Evolutionary conservation across 2,329 filamentous ascomycete species (phyloP).

Genomic region (Ceratocystis diversiconidia): DNA sequence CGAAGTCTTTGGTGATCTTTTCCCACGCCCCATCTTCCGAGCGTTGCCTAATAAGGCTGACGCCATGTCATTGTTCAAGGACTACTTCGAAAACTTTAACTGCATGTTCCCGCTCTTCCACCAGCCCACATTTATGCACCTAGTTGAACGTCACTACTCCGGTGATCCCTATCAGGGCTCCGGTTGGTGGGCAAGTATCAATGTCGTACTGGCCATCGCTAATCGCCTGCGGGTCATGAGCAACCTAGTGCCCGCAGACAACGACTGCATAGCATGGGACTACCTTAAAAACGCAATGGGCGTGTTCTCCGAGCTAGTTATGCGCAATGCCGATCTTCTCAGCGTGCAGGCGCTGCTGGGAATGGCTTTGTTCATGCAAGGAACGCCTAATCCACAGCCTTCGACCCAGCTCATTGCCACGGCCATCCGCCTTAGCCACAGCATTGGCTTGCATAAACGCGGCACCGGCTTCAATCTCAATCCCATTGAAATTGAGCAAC

Average conservation of each 20-base stretch:
- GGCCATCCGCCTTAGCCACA: constrained; percentile 80
- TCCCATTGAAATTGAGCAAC: constrained; percentile 84
- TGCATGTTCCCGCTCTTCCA: constrained; percentile 97
- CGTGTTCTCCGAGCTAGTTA: constrained; percentile 79
- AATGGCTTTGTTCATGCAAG: constrained; percentile 89
- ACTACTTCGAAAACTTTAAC: constrained; percentile 98
- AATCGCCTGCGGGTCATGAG: constrained; percentile 90
- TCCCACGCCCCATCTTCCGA: constrained; percentile 70
- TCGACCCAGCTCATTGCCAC: constrained; percentile 83
- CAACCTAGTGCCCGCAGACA: constrained; percentile 75
- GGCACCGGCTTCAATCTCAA: constrained; percentile 89
- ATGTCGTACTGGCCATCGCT: constrained; percentile 83
- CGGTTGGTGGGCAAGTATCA: constrained; percentile 97
- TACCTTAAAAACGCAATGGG: constrained; percentile 95
- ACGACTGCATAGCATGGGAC: constrained; percentile 88
- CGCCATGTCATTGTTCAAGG: constrained; percentile 71
- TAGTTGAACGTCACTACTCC: constrained; percentile 89
- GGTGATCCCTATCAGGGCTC: constrained; percentile 84
- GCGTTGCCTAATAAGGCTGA: constrained; percentile 75
- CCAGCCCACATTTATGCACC: constrained; percentile 94
- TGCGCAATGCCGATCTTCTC: constrained; percentile 88
- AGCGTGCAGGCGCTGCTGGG: constrained; percentile 89
- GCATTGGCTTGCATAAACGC: constrained; percentile 86
- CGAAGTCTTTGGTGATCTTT: constrained; percentile 90
- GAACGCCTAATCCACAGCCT: constrained; percentile 91